These are phyloP conservation scores for Sclerotinia glacialis DNA, from an alignment of 2,329 filamentous ascomycete species.

Conservation along the genomic window DNA sequence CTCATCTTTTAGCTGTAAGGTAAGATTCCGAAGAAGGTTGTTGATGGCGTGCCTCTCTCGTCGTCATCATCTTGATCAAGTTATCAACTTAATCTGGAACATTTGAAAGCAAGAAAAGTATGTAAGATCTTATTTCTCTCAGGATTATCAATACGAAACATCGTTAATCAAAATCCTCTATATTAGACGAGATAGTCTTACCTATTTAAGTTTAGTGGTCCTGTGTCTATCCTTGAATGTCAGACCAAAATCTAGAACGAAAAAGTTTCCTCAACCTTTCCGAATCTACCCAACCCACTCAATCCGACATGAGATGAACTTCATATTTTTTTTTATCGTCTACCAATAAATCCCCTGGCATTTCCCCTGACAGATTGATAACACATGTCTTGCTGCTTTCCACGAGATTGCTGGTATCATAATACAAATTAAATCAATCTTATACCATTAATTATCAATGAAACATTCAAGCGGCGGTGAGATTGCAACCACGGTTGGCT, in stretches of 20 bases:
- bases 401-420: slow-evolving; percentile 2
- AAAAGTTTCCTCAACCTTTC: not conserved
- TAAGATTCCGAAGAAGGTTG: not conserved
- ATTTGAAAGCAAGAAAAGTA: not conserved
- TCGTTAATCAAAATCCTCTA: slow-evolving; percentile 17
- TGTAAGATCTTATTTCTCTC: not conserved
- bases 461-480: slow-evolving; percentile 15
- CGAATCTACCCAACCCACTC: not conserved
- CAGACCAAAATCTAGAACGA: slow-evolving; percentile 11
- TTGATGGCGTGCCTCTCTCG: not conserved
- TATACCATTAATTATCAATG: not conserved
- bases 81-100: not conserved
- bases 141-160: slow-evolving; percentile 6
- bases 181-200: not conserved
- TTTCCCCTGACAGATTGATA: slow-evolving; percentile 7
- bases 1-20: not conserved
- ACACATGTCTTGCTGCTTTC: slow-evolving; percentile 8
- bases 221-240: not conserved
- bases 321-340: slow-evolving; percentile 7
- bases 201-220: not conserved
- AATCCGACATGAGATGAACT: slow-evolving; percentile 15
- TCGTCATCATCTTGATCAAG: slow-evolving; percentile 6
- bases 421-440: slow-evolving; percentile 13
- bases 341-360: slow-evolving; percentile 5
- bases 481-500: not conserved